A percentile compares a stretch with the other conserved stretches of the same genome.
phyloP scores from a whole-genome alignment of 1,139 yeast genomes.

The Dujonia santamariae region DNA sequence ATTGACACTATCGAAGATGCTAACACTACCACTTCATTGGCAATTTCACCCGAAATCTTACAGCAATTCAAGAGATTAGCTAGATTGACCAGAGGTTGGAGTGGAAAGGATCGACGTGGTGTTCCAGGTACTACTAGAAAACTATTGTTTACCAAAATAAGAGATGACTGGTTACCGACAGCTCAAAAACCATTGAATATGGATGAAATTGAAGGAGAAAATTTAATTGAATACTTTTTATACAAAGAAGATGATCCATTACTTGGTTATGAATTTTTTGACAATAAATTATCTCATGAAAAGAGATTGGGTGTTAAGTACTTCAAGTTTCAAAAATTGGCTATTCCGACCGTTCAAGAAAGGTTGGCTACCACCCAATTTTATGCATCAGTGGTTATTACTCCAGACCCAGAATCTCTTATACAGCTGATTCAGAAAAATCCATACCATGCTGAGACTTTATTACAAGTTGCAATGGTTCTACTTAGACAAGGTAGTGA shows the following conservation, averaged over 20 bases:
- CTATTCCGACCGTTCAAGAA: conserved; percentile 32
- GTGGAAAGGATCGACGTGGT: conserved; percentile 70
- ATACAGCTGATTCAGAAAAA: conserved; percentile 51
- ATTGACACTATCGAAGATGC: conserved; percentile 70
- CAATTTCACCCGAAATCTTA: conserved; percentile 64
- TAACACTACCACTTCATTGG: conserved; percentile 56
- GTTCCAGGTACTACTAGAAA: conserved; percentile 75
- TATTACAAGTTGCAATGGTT: conserved; percentile 78
- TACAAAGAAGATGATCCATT: not conserved
- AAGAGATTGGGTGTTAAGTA: conserved; percentile 49
- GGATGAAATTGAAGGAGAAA: conserved; percentile 46
- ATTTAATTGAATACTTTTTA: conserved; percentile 20
- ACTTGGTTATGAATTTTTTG: conserved; percentile 11
- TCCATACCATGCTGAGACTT: conserved; percentile 77
- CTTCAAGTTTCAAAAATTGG: conserved; percentile 47
- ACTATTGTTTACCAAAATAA: conserved; percentile 63
- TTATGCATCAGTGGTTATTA: conserved; percentile 61
- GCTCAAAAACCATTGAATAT: conserved; percentile 59
- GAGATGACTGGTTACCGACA: conserved; percentile 82
- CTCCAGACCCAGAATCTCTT: conserved; percentile 70
- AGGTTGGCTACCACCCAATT: conserved; percentile 56
- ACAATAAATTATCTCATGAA: conserved; percentile 42
- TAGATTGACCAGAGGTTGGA: conserved; percentile 73
- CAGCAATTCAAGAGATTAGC: conserved; percentile 62
- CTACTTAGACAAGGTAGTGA: conserved; percentile 73